Base-by-base conservation (phyloP, 768 basidiomycete genomes). In the Chalciporus piperatus region DNA sequence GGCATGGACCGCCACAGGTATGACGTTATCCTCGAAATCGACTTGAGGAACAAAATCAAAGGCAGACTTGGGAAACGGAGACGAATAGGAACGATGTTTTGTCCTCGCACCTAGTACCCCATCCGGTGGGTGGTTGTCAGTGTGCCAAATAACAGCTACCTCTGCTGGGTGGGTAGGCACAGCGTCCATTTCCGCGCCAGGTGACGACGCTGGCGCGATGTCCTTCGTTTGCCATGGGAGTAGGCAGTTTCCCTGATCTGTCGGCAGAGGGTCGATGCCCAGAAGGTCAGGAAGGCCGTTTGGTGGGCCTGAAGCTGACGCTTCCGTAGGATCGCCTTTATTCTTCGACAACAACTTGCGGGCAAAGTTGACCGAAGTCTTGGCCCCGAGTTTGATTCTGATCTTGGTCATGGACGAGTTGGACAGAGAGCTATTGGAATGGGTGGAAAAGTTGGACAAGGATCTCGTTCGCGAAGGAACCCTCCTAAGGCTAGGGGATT, bases 1-100 rank as follows among this genome's bases (percentile, higher is more conserved):
- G n/a, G 74, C 66, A 30, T 45, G 41, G 19, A 62, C 53, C 4
- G 76, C 76, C 49, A 84, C 68, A 13, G 84, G 80, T 35, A 69
- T 64, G 60, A 81, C 82, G 11, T 78, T 59, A 57, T 84, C 82
- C 22, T 75, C 66, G 8, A 73, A 67, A n/a, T 71, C 63, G 25
- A 45, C 13, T 22, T 71, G 62, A 4, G 84, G 79, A 23, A 87
- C 71, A 51, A 80, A 71, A 55, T 89, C 87, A 47, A 87, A 70
- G 6, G 75, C 76, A 8, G 82, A 83, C 35, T 78, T 66, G 4
- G 87, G 84, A 47, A 80, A 71, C 1, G 87, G 87, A 14, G 77
- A 81, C 2, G 87, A 87, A 54, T 83, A 76, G 13, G 85, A 82
- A 35, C 86, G 80, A 20, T 71, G 73, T 61, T 85, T 87, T 46